Evolutionary conservation across 306 rosid genomes (phyloP), one percentile per base, ranked within the genome.

Genomic region (Bauhinia variegata): DNA sequence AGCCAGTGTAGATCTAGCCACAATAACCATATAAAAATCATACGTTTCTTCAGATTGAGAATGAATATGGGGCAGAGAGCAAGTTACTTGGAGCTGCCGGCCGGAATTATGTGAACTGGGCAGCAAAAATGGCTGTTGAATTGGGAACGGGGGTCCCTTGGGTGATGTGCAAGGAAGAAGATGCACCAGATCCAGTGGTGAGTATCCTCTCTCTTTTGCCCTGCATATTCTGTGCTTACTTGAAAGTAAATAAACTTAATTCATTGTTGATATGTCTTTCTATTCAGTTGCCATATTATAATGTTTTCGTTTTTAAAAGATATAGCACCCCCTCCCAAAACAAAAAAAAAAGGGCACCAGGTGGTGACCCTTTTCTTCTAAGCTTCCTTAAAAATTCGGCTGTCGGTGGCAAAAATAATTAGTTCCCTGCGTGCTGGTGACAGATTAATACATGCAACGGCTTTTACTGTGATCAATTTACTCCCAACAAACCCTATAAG

Each of bases 151-250:
- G 99, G 34, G 99, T 95, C 68, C 99, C 99, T 0, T 95, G 99
- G 99, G 81, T 95, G 41, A 95, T 95, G 99, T 95, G 99, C 88
- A 95, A 95, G 86, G 96, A 95, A 85, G 99, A 90, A n/a, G 97
- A 95, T 83, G 99, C 99, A 7, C 99, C 99, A 23, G 99, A 95
- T 91, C 99, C 99, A 71, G 89, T 95, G 91, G 99, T 95, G 61
- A 85, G 84, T 60, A 70, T 43, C n/a, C n/a, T 41, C 38, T 23
- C 62, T 36, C 59, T 70, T 39, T 64, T 18, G 44, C 44, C 54
- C 67, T 23, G 67, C 44, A 28, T 5, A 73, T 61, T 16, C 8
- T 8, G 55, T 3, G 14, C 23, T 15, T 32, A 0, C 17, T 17
- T 17, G 28, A 54, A 58, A 71, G 19, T 38, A 17, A 47, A 60